A percentile compares a stretch with the other conserved stretches of the same genome.
Conservation (phyloP, 176 grass and related monocot genomes). For the Guadua angustifolia region DNA sequence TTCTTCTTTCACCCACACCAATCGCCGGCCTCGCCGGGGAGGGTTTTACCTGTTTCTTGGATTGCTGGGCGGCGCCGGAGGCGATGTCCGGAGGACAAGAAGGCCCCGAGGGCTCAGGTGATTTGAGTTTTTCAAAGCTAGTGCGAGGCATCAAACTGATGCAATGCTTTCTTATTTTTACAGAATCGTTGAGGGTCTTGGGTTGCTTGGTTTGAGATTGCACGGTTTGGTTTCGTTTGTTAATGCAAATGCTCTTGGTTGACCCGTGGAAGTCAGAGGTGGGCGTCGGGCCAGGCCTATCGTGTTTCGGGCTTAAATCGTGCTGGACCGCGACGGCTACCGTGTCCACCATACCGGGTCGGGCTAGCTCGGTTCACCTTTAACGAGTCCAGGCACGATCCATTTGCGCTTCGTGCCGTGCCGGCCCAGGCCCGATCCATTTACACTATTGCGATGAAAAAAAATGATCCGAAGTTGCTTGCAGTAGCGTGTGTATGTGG, state of each 20-base stretch:
- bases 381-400: too few relatives aligned
- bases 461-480: too few relatives aligned
- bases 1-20: neutral
- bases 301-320: too few relatives aligned
- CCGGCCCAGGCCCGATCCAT: too few relatives aligned
- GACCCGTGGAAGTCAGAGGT: too few relatives aligned
- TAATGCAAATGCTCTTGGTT: constrained; percentile 19
- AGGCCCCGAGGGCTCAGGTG: constrained; percentile 39
- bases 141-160: neutral
- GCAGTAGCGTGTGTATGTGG: too few relatives aligned
- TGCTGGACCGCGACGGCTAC: too few relatives aligned
- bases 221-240: constrained; percentile 12
- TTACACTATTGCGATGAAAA: too few relatives aligned
- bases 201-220: constrained; percentile 3
- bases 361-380: too few relatives aligned
- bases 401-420: too few relatives aligned
- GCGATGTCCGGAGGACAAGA: constrained; percentile 49
- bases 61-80: neutral
- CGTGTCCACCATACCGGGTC: too few relatives aligned
- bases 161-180: neutral
- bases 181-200: neutral
- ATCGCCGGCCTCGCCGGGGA: neutral
- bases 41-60: neutral
- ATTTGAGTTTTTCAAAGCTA: constrained; percentile 3
- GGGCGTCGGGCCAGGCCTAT: too few relatives aligned